phyloP scores from a whole-genome alignment of 1,284 basidiomycete species.

The Ustilago lituana region DNA sequence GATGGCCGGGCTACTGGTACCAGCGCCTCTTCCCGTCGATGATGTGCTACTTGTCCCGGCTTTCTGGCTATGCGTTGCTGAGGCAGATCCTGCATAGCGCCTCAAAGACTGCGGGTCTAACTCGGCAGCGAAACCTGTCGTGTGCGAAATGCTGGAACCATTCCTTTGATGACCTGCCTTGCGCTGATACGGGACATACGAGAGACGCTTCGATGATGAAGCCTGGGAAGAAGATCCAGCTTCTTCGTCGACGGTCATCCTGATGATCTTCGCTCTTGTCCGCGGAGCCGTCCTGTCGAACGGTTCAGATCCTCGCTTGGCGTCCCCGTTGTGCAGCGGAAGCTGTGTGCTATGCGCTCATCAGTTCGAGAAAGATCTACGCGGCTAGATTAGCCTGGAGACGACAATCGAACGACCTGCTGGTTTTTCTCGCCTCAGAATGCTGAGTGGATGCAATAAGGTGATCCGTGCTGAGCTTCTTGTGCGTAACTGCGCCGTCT shows the following conservation, averaged over 20 bases:
- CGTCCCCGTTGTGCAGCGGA: too few relatives aligned
- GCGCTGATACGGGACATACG: slow-evolving; percentile 45
- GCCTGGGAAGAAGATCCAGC: slow-evolving; percentile 7
- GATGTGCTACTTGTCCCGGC: slow-evolving; percentile 1
- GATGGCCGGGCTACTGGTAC: background rate
- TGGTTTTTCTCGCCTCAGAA: too few relatives aligned
- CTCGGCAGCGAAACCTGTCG: background rate
- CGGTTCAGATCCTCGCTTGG: background rate
- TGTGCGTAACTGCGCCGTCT: too few relatives aligned
- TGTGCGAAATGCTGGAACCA: slow-evolving; percentile 26
- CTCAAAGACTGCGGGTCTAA: background rate
- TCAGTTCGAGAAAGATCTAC: too few relatives aligned
- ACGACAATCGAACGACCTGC: too few relatives aligned
- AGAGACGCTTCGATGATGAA: slow-evolving; percentile 38
- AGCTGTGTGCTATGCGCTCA: too few relatives aligned
- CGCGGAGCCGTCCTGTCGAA: background rate
- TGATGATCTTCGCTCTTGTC: background rate
- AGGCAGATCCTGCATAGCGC: background rate
- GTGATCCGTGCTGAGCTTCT: too few relatives aligned
- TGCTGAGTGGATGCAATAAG: background rate
- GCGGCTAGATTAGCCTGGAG: too few relatives aligned
- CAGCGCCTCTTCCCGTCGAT: background rate
- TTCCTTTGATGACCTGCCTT: slow-evolving; percentile 31
- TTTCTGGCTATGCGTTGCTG: slow-evolving; percentile 3
- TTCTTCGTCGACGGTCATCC: slow-evolving; percentile 18